Conservation (phyloP, 306 rosid species). For the Vicia sativa region DNA sequence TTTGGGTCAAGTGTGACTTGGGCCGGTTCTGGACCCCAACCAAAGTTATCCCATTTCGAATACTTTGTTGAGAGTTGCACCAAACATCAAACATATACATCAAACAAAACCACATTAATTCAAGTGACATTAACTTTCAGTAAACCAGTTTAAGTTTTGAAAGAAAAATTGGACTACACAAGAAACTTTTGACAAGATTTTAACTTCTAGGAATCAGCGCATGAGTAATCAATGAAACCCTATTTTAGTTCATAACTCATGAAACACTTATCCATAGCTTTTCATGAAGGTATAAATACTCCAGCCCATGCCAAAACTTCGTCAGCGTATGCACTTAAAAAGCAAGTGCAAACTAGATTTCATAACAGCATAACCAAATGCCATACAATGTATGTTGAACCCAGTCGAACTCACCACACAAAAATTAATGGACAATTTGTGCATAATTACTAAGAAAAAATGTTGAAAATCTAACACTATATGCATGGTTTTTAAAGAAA, state of each 20-base stretch:
- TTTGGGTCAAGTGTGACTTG: too few species aligned
- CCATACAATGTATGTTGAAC: conserved; percentile 2
- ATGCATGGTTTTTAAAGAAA: not conserved
- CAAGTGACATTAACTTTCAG: conserved; percentile 22
- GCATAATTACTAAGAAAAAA: conserved; percentile 8
- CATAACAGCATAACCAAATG: conserved; percentile 28
- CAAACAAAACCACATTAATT: not conserved
- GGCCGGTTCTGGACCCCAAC: too few species aligned
- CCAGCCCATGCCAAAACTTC: too few species aligned
- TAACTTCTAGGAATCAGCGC: conserved; percentile 15
- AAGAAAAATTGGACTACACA: not conserved
- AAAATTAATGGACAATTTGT: not conserved
- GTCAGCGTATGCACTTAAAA: too few species aligned
- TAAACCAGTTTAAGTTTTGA: not conserved
- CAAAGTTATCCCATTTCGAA: not conserved
- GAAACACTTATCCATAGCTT: too few species aligned
- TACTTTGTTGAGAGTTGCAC: not conserved
- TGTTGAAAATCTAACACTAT: conserved; percentile 2
- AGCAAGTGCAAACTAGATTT: too few species aligned
- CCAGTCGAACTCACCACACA: conserved; percentile 23
- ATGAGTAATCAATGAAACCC: not conserved
- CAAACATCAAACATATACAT: conserved; percentile 2
- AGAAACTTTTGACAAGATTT: conserved; percentile 1
- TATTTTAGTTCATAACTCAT: too few species aligned
- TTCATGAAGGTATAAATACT: too few species aligned